Evolutionary conservation across 2,329 filamentous ascomycete species (phyloP).

Genomic region (Pseudogymnoascus sp.): DNA sequence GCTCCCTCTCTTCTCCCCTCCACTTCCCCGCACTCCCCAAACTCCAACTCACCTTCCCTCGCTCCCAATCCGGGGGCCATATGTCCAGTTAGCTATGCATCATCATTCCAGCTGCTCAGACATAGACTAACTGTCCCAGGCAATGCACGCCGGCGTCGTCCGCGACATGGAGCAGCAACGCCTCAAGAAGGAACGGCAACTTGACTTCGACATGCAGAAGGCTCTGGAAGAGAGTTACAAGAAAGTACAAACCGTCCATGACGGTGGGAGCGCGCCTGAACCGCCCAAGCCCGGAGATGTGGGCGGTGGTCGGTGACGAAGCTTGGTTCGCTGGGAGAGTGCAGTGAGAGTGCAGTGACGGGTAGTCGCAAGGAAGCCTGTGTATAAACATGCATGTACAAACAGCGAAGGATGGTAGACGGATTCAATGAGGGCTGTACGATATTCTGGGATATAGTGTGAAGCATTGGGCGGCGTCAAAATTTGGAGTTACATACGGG

Average conservation of each 20-base stretch:
- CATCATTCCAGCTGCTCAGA: background rate
- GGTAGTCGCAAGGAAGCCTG: background rate
- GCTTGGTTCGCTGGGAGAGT: background rate
- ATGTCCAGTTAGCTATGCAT: background rate
- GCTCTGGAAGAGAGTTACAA: constrained; percentile 81
- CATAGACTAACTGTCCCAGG: constrained; percentile 44
- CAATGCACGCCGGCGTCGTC: constrained; percentile 91
- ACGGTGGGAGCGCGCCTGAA: constrained; percentile 28
- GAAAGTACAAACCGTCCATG: constrained; percentile 72
- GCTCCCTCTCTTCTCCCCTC: background rate
- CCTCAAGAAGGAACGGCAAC: constrained; percentile 79
- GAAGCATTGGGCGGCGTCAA: background rate
- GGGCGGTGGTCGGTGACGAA: background rate
- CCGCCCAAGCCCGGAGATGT: constrained; percentile 5
- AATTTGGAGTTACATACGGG: background rate
- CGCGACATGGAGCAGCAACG: constrained; percentile 92
- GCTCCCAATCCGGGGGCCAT: constrained; percentile 14
- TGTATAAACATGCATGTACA: constrained; percentile 5
- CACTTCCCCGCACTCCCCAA: background rate
- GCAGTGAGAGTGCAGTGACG: constrained; percentile 3
- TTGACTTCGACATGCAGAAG: constrained; percentile 89
- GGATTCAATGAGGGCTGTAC: background rate
- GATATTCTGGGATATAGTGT: constrained; percentile 1
- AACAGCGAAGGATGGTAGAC: background rate
- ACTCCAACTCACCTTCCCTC: background rate